phyloP scores from a whole-genome alignment of 2,329 filamentous ascomycete species.

The Colletotrichum cereale region DNA sequence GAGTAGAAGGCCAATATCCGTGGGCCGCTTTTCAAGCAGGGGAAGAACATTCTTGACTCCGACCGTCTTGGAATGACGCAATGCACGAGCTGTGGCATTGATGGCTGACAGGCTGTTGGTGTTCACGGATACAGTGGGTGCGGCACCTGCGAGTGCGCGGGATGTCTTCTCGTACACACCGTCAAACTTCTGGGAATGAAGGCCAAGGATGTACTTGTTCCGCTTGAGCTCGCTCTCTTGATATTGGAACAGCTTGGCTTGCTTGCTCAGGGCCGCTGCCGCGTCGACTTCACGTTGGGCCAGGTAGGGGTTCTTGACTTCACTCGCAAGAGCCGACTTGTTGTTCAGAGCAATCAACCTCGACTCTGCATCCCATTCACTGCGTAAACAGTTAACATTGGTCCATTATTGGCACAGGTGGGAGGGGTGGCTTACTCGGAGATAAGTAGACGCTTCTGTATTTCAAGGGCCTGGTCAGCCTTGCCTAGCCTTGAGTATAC shows the following conservation, averaged over 20 bases:
- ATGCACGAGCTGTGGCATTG: constrained; percentile 74
- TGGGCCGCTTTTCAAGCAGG: constrained; percentile 79
- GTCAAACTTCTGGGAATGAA: constrained; percentile 75
- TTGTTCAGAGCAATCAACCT: constrained; percentile 77
- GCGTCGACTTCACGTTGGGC: constrained; percentile 72
- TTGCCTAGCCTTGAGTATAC: constrained; percentile 77
- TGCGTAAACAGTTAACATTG: constrained; percentile 52
- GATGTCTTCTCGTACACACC: constrained; percentile 68
- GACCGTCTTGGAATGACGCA: constrained; percentile 67
- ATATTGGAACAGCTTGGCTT: constrained; percentile 78
- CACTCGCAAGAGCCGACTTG: constrained; percentile 55
- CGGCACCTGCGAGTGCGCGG: constrained; percentile 52
- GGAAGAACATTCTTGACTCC: constrained; percentile 76
- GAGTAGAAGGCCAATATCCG: constrained; percentile 83
- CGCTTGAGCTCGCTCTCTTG: constrained; percentile 67
- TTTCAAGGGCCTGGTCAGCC: constrained; percentile 71
- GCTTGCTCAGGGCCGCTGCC: constrained; percentile 63
- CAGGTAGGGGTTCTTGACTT: constrained; percentile 73
- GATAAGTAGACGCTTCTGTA: constrained; percentile 73
- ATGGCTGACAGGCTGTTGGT: constrained; percentile 61
- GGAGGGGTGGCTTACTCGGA: constrained; percentile 64
- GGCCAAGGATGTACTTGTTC: constrained; percentile 73
- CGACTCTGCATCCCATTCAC: constrained; percentile 76
- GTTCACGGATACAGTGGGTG: constrained; percentile 48
- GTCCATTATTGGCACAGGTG: neutral